Evolutionary conservation across 2,329 filamentous ascomycete species (phyloP), one percentile per base, ranked within the genome.

Genomic region (Fusarium foetens): DNA sequence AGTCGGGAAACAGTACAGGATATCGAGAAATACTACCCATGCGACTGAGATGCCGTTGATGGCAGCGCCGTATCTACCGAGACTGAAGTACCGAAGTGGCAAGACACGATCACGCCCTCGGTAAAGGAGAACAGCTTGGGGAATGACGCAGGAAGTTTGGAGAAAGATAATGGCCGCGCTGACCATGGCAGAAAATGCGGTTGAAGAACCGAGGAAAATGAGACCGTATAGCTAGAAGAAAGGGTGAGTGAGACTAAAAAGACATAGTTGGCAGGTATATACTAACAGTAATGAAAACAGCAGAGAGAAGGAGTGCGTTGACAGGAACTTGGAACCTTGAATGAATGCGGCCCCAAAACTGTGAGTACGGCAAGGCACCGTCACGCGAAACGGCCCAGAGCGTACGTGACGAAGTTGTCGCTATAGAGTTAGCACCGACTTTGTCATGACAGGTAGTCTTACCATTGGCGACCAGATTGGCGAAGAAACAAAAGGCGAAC

Each of bases 181-280:
- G 49, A 78, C 76, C 74, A 77, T 77, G 6, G 75, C 67, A 0
- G 73, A 68, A 35, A 77, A 77, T 3, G 78, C 78, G 2, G 78
- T 79, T 4, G 75, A 73, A 0, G 77, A 80, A 6, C 78, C 78
- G 3, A 80, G 66, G 49, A 78, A 80, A 1, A 80, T 76, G 10
- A 77, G 60, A 5, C 76, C 78, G 12, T 80, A 80, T 0, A 80
- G 8, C 70, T 78, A 6, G 6, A 12, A 2, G 1, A 0, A 5
- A 8, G 0, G 2, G 27, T 63, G 8, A 70, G 25, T 25, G 25
- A 25, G 25, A 6, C 25, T 6, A 25, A 25, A 25, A 25, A 25
- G 25, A 25, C 25, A 25, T 25, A 25, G 25, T 6, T 25, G 25
- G 25, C 25, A 25, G 25, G 25, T 25, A 25, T 25, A 0, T 8